Conservation (phyloP, 2,329 filamentous ascomycete species). For the Camillea tinctor region DNA sequence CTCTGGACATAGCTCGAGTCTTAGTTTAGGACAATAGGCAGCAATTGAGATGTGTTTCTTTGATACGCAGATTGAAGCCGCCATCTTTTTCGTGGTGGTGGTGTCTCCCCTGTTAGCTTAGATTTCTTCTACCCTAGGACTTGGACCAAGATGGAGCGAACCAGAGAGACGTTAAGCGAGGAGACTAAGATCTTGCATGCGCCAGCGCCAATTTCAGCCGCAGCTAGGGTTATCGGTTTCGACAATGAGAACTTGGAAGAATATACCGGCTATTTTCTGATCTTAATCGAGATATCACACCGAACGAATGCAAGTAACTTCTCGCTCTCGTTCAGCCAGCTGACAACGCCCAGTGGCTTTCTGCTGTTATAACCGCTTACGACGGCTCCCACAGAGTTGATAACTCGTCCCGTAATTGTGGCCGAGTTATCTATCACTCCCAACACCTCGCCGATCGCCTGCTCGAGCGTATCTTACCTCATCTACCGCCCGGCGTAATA, state of each 20-base stretch:
- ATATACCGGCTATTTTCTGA: slow-evolving; percentile 12
- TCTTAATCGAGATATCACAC: slow-evolving; percentile 11
- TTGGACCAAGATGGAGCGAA: not conserved
- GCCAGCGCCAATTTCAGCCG: slow-evolving; percentile 3
- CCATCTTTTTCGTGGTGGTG: not conserved
- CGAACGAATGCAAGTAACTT: slow-evolving; percentile 9
- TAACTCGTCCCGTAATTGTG: slow-evolving; percentile 7
- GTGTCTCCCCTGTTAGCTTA: not conserved
- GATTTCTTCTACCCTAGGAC: not conserved
- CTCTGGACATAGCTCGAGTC: too few species aligned
- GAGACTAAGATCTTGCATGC: slow-evolving; percentile 2
- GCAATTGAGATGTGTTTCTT: not conserved
- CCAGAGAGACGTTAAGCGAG: not conserved
- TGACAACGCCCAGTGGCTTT: slow-evolving; percentile 6
- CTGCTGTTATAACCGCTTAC: slow-evolving; percentile 9
- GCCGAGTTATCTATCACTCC: slow-evolving; percentile 14
- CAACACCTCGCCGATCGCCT: slow-evolving; percentile 9
- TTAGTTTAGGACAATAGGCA: not conserved
- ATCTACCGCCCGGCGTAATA: slow-evolving; percentile 10
- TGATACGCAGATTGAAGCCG: not conserved
- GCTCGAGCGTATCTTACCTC: slow-evolving; percentile 12
- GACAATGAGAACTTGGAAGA: slow-evolving; percentile 7
- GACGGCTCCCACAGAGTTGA: slow-evolving; percentile 7
- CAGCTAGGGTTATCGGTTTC: slow-evolving; percentile 10
- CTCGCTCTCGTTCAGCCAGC: slow-evolving; percentile 8